Evolutionary conservation across 2,329 filamentous ascomycete species (phyloP), one percentile per base, ranked within the genome.

Genomic region (Byssochlamys sp.): DNA sequence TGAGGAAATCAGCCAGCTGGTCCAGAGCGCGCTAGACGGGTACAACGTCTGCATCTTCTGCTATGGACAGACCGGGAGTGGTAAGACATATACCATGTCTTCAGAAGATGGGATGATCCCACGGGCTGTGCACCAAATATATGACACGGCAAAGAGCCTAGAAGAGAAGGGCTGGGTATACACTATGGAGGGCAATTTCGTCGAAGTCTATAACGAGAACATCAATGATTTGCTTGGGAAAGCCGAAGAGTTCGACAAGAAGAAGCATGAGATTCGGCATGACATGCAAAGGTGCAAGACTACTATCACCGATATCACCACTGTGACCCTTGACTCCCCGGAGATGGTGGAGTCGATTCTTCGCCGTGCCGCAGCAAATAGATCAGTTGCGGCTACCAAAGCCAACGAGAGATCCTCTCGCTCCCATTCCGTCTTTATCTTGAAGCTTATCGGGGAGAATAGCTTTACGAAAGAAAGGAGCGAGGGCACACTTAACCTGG

Each of bases 21-120:
- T 99, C 1, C 94, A 99, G 74, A 95, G 90, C 65, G 94, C 95
- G 0, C 80, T 99, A 45, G 94, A 99, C 68, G 94, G 94, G 1
- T 99, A 96, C 78, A 99, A 97, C 65, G 94, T 99, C 55, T 97
- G 92, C 74, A 97, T 99, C 61, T 96, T 99, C 76, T 96, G 91
- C 70, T 99, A 99, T 69, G 94, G 94, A 50, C 94, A 99, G 73
- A 99, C 94, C 0, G 94, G 94, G 2, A 94, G 91, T 19, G 94
- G 94, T 59, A 99, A 99, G 79, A 99, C 94, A 0, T 89, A 87
- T 69, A 97, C 94, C 3, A 99, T 99, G 94, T 95, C 89, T 9
- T 88, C 87, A 0, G 75, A 79, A 1, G 90, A 96, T 65, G 94
- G 94, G 63, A 96, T 99, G 87, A 99, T 99, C 59, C 92, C 94